Base-by-base conservation (phyloP, 2,329 filamentous ascomycete species). In the Penicillium sp. region DNA sequence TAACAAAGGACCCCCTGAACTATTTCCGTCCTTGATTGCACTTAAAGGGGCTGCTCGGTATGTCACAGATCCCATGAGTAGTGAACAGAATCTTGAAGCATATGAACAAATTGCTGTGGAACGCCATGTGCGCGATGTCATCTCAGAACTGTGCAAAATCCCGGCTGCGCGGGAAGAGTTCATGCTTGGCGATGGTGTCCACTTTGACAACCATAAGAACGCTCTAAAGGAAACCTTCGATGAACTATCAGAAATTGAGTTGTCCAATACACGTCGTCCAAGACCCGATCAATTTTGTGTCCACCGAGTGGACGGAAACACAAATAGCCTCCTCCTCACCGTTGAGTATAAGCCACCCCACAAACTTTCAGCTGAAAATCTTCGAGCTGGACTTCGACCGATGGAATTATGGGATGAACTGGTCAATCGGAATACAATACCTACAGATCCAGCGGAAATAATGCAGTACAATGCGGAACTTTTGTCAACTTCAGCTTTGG, bases 141-240 rank as follows among this genome's bases (percentile, higher is more conserved):
- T 69, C 52, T 53, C 60, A 16, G 54, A 62, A 40, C 53, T 70
- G 24, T 60, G 60, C 46, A 56, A 56, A 36, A 61, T 64, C 38
- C 58, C 64, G 45, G 61, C 56, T 24, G 65, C 66, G 42, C 52
- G 56, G 43, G 46, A 48, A 18, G 54, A 54, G 50, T 62, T 69
- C 45, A 40, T 60, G 2, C 50, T 68, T 16, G 52, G 56, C 9
- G 52, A 59, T 48, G 52, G 54, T 22, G 46, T 62, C 14, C 5
- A 13, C 24, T 61, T 61, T 42, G 49, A 50, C 5, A 56, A 58
- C 39, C 54, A 59, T n/a, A 29, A 7, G 8, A 50, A 61, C 32
- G 22, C 39, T 16, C 27, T 59, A 8, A 39, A 40, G 6, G 34
- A 45, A 39, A 16, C 38, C n/a, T n/a, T n/a, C n/a, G 27, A 49